Evolutionary conservation across 2,329 filamentous ascomycete species (phyloP).

Genomic region (Penicillium sp.): DNA sequence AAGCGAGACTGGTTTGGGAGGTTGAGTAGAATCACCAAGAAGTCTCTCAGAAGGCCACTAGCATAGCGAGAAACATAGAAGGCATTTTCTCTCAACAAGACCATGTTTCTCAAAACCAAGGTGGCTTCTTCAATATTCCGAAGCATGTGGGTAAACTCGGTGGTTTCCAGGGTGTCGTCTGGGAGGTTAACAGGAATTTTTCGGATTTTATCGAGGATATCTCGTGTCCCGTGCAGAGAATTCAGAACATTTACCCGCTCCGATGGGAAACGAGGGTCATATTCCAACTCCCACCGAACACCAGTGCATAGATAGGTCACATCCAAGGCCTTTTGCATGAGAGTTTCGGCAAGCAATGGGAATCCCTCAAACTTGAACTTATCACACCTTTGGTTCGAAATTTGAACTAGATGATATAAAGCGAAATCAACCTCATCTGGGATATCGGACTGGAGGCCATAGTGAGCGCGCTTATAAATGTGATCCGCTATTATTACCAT

Average conservation of each 20-base stretch:
- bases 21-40: slow-evolving; percentile 78
- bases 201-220: slow-evolving; percentile 71
- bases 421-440: slow-evolving; percentile 87
- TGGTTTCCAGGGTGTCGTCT: slow-evolving; percentile 68
- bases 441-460: slow-evolving; percentile 77
- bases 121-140: slow-evolving; percentile 81
- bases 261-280: slow-evolving; percentile 57
- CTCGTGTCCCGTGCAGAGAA: slow-evolving; percentile 64
- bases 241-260: slow-evolving; percentile 61
- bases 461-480: slow-evolving; percentile 86
- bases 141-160: slow-evolving; percentile 68
- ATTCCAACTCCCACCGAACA: slow-evolving; percentile 77
- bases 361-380: slow-evolving; percentile 96
- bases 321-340: slow-evolving; percentile 81
- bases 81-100: slow-evolving; percentile 88
- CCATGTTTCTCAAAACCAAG: slow-evolving; percentile 91
- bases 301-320: slow-evolving; percentile 78
- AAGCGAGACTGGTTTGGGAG: slow-evolving; percentile 70
- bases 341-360: slow-evolving; percentile 79
- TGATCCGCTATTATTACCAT: slow-evolving; percentile 46
- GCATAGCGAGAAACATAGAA: slow-evolving; percentile 73
- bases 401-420: slow-evolving; percentile 84
- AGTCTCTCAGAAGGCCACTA: slow-evolving; percentile 66
- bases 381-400: slow-evolving; percentile 90
- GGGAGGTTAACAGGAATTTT: slow-evolving; percentile 61